These are phyloP conservation scores for Crepidotus variabilis DNA, from an alignment of 768 basidiomycete genomes.

Conservation along the genomic window DNA sequence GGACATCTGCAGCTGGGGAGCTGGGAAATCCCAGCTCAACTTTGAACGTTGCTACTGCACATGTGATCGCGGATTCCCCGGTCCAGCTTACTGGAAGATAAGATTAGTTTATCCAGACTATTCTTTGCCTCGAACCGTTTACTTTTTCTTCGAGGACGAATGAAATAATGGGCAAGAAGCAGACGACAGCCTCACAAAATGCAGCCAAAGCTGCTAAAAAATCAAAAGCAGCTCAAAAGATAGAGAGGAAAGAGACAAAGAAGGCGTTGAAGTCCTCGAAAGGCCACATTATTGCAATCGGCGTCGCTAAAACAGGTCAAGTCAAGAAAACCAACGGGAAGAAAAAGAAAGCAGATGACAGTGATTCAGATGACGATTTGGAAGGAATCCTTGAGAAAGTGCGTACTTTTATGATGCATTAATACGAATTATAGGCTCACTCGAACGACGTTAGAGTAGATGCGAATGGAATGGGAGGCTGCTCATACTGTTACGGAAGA, in stretches of 20 bases:
- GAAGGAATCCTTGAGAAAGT: conserved; percentile 84
- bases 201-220: conserved; percentile 66
- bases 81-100: too few relatives aligned
- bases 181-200: conserved; percentile 17
- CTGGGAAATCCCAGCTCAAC: too few relatives aligned
- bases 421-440: conserved; percentile 4
- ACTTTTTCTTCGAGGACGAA: background rate
- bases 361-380: conserved; percentile 72
- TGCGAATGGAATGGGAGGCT: conserved; percentile 79
- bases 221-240: conserved; percentile 61
- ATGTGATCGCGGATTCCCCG: too few relatives aligned
- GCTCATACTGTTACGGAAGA: conserved; percentile 85
- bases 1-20: too few relatives aligned
- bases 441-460: conserved; percentile 42
- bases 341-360: conserved; percentile 31
- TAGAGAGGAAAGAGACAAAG: conserved; percentile 67
- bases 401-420: background rate
- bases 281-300: conserved; percentile 1
- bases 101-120: too few relatives aligned
- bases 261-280: conserved; percentile 40
- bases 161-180: conserved; percentile 43
- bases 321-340: conserved; percentile 7
- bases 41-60: too few relatives aligned
- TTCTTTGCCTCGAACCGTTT: too few relatives aligned
- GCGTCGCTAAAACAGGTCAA: background rate